A percentile compares a stretch with the other conserved stretches of the same genome.
Evolutionary conservation across 2,329 filamentous ascomycete genomes (phyloP).

Genomic region (Aureobasidium sp.): DNA sequence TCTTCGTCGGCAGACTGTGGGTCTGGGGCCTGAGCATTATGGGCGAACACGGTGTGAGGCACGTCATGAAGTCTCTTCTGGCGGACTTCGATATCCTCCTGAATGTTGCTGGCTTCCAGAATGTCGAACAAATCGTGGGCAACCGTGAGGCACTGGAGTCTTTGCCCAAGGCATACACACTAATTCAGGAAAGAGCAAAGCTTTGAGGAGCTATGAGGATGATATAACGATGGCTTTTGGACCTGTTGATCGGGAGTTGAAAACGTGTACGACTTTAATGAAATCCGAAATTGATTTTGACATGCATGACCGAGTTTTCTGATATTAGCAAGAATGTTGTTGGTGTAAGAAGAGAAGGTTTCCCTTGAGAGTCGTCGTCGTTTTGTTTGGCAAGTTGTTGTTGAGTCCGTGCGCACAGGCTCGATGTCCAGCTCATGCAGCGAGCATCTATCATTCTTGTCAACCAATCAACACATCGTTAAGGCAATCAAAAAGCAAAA

Average conservation of each 20-base stretch:
- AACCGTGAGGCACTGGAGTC: constrained; percentile 5
- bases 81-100: constrained; percentile 56
- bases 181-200: constrained; percentile 5
- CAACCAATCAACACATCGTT: background rate
- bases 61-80: constrained; percentile 53
- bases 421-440: background rate
- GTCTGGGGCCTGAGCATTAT: constrained; percentile 52
- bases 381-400: background rate
- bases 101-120: constrained; percentile 48
- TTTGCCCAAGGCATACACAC: background rate
- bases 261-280: background rate
- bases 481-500: background rate
- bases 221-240: background rate
- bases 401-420: constrained; percentile 4
- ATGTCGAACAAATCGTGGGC: constrained; percentile 41
- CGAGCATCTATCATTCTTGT: background rate
- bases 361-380: background rate
- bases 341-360: background rate
- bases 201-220: background rate
- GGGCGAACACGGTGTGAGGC: constrained; percentile 51
- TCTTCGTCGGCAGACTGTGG: constrained; percentile 53
- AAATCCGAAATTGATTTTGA: background rate
- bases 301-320: background rate
- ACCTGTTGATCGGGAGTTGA: background rate
- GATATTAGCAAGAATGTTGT: background rate